Base-by-base conservation (phyloP, 306 rosid species). In the Lathyrus tuberosus region DNA sequence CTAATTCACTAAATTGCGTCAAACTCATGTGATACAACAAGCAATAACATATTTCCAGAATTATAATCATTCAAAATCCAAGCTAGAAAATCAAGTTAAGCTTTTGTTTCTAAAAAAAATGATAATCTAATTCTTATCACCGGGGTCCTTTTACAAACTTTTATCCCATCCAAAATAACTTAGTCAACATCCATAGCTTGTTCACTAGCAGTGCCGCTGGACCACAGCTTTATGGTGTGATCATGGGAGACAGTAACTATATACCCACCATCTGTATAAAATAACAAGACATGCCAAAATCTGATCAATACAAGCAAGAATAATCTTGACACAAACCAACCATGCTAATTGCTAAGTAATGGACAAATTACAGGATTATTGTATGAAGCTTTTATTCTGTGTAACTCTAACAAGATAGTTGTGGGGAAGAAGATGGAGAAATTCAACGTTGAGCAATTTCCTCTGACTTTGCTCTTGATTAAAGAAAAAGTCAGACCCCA, bases 141-240 rank as follows among this genome's bases (percentile, higher is more conserved):
- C 11, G 37, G 48, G 46, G 49, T 48, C 35, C 79, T 69, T 74
- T 51, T 20, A 42, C 62, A 74, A 64, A 81, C 37, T 13, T 43
- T 46, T 24, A 12, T 53, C 40, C 2, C 43, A 24, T 74, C 61
- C 69, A 53, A 42, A 42, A 20, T 38, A 77, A 65, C 78, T 75
- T 74, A 81, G 72, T 87, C 96, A 24, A 84, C 78, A 52, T 89
- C 92, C 96, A 89, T 92, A 30, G 73, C 80, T 47, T 84, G 86
- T 18, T 83, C 84, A 64, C 46, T 74, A 24, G 63, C 75, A 70
- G 48, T 47, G 30, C 77, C 69, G 77, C 89, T 79, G 38, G 92
- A 83, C 97, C 98, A 89, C n/a, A 89, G 80, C 79, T 92, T 89
- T 71, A 89, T 89, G 48, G 91, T 89, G 65, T 92, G 87, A 67